A percentile compares a stretch with the other conserved stretches of the same genome.
Evolutionary conservation across 23 red algal genomes (phyloP).

Genomic region (Chondrus crispus): DNA sequence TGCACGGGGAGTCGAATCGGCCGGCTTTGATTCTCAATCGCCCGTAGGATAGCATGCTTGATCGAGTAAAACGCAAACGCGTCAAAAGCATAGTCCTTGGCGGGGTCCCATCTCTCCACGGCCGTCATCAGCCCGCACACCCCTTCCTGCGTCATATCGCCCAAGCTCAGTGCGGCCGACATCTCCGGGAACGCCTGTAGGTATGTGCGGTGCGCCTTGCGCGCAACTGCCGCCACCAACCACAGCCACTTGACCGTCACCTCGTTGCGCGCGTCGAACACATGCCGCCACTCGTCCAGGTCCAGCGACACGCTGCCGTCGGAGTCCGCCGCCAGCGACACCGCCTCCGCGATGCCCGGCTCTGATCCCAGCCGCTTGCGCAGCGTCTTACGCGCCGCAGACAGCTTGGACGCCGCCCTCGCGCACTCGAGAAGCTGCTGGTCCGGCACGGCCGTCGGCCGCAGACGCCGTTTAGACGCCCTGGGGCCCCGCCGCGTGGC

Average conservation of each 20-base stretch:
- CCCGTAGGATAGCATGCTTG: conserved; percentile 49
- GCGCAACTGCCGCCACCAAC: conserved; percentile 41
- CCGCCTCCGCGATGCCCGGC: background rate
- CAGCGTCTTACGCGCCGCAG: background rate
- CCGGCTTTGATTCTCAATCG: conserved; percentile 60
- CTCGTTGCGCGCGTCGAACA: conserved; percentile 30
- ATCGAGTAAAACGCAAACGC: conserved; percentile 45
- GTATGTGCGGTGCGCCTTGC: conserved; percentile 52
- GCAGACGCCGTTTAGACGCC: too few species aligned
- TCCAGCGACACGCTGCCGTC: background rate
- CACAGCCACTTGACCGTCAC: conserved; percentile 57
- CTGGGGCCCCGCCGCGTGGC: too few species aligned
- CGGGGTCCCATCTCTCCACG: conserved; percentile 36
- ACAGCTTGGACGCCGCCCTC: background rate
- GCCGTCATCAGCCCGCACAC: conserved; percentile 45
- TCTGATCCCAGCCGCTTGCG: background rate
- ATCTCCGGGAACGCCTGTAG: conserved; percentile 41
- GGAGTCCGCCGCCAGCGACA: background rate
- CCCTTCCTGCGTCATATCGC: conserved; percentile 57
- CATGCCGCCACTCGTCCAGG: background rate
- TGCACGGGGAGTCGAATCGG: conserved; percentile 62
- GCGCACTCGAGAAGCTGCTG: background rate
- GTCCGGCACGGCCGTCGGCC: too few species aligned
- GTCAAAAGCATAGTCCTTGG: conserved; percentile 20
- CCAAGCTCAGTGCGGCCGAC: conserved; percentile 22